Evolutionary conservation across 495 filamentous ascomycete species (phyloP), one percentile per base, ranked within the genome.

Genomic region (Pyronema domesticum): DNA sequence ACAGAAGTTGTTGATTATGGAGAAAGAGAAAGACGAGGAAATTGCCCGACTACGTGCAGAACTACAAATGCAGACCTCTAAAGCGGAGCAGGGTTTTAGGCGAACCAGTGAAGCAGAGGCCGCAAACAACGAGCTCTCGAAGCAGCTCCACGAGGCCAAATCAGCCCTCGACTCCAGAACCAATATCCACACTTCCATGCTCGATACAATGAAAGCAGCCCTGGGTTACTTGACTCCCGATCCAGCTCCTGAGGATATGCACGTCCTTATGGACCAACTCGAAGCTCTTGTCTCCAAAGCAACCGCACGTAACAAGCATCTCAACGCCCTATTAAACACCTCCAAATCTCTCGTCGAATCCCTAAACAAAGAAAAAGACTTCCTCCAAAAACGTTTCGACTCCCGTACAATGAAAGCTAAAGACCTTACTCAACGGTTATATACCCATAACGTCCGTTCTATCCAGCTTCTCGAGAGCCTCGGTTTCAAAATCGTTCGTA

Each of bases 401-500:
- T 72, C 75, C 46, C 82, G 85, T 23, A 81, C 79, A 33, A 65
- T 67, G 35, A 80, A 77, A 43, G 80, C 84, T 6, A 84, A 86
- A 60, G 85, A 95, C 54, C 70, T 95, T 8, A 89, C 88, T 18
- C 81, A 83, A 57, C 76, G 81, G 30, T 73, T 95, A 6, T 85
- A 84, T 55, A 68, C 76, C 3, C 85, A 91, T 49, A 83, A 88
- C 53, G 81, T 86, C 58, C 80, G 81, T 43, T 69, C 93, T 4
- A 77, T 76, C 37, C 76, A 77, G 37, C 78, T 99, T 44, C 76
- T 99, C 1, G 88, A 95, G 62, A 76, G 83, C 34, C 70, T 96
- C 3, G 87, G 89, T 10, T 93, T 88, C 62, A 78, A 81, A 0
- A 71, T 95, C 33, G 78, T 80, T 11, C 79, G 84, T 23, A 79